Conservation (phyloP, 768 basidiomycete genomes). For the Exsudoporus frostii region DNA sequence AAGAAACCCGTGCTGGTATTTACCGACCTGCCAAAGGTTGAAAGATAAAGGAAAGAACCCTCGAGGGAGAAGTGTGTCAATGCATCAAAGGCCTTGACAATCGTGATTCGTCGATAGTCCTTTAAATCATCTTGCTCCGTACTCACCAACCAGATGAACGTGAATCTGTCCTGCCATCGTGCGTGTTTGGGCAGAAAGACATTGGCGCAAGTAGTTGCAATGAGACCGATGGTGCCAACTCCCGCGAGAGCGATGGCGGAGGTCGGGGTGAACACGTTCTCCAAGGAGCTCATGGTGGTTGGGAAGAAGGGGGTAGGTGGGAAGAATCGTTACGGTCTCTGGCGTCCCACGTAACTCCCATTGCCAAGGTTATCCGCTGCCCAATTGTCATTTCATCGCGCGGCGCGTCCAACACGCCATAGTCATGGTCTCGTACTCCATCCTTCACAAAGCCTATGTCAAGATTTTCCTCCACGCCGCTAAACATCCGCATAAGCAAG, state of each 20-base stretch:
- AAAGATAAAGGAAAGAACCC: conserved; percentile 77
- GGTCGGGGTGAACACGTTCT: conserved; percentile 50
- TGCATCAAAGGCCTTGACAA: conserved; percentile 67
- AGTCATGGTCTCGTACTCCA: conserved; percentile 42
- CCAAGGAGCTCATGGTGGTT: conserved; percentile 16
- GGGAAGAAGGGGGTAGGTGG: background rate
- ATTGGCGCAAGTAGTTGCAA: conserved; percentile 54
- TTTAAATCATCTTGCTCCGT: too few relatives aligned
- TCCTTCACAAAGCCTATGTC: conserved; percentile 62
- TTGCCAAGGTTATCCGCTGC: too few relatives aligned
- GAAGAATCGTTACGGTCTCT: background rate
- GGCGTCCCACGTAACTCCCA: too few relatives aligned
- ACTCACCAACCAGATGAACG: conserved; percentile 78
- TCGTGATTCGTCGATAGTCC: background rate
- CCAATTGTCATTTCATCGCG: too few relatives aligned
- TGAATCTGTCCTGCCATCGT: conserved; percentile 59
- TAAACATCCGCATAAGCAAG: conserved; percentile 71
- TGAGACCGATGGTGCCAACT: conserved; percentile 47
- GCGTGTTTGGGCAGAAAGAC: conserved; percentile 61
- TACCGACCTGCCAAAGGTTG: conserved; percentile 69
- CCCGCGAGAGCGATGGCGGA: conserved; percentile 64
- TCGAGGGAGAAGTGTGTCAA: conserved; percentile 78
- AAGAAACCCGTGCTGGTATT: conserved; percentile 65
- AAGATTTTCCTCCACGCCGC: conserved; percentile 78
- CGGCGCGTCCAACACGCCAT: too few relatives aligned